These are phyloP conservation scores for Pascua guehoae DNA, from an alignment of 1,284 basidiomycete species.

Conservation along the genomic window DNA sequence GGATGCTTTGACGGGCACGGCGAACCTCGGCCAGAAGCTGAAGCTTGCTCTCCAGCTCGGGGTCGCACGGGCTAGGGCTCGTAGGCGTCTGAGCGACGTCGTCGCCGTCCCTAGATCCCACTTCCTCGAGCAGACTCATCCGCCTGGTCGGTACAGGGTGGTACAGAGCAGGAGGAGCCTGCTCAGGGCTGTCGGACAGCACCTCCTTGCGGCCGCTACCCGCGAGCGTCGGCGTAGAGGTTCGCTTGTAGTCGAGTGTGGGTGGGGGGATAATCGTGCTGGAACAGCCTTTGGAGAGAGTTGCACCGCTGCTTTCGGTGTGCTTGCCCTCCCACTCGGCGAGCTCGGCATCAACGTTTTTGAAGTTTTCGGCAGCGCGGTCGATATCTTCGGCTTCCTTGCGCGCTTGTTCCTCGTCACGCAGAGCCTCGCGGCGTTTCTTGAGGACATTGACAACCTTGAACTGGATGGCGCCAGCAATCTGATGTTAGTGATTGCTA, in stretches of 20 bases:
- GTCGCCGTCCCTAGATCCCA: slow-evolving; percentile 4
- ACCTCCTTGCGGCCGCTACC: neutral
- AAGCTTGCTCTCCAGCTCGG: slow-evolving; percentile 38
- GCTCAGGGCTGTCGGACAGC: neutral
- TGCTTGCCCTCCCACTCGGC: slow-evolving; percentile 84
- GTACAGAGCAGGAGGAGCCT: neutral
- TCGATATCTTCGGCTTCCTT: slow-evolving; percentile 71
- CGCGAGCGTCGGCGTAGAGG: slow-evolving; percentile 1
- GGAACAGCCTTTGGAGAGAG: slow-evolving; percentile 4
- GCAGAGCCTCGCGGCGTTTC: slow-evolving; percentile 70
- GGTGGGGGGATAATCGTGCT: no score
- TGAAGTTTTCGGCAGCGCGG: slow-evolving; percentile 68
- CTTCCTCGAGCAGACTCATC: slow-evolving; percentile 13
- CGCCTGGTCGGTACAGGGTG: slow-evolving; percentile 13
- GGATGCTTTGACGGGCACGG: slow-evolving; percentile 35
- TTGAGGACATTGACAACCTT: slow-evolving; percentile 75
- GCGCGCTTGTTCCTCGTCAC: slow-evolving; percentile 65
- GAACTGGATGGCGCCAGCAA: slow-evolving; percentile 85
- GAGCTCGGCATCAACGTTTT: slow-evolving; percentile 65
- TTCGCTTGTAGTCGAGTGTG: no score
- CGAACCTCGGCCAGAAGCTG: slow-evolving; percentile 43
- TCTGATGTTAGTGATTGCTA: slow-evolving; percentile 37
- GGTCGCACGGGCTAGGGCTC: slow-evolving; percentile 13
- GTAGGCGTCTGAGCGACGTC: neutral
- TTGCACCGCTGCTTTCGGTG: neutral